These are phyloP conservation scores for Salix purpurea DNA, from an alignment of 345 rosid species.

Conservation along the genomic window DNA sequence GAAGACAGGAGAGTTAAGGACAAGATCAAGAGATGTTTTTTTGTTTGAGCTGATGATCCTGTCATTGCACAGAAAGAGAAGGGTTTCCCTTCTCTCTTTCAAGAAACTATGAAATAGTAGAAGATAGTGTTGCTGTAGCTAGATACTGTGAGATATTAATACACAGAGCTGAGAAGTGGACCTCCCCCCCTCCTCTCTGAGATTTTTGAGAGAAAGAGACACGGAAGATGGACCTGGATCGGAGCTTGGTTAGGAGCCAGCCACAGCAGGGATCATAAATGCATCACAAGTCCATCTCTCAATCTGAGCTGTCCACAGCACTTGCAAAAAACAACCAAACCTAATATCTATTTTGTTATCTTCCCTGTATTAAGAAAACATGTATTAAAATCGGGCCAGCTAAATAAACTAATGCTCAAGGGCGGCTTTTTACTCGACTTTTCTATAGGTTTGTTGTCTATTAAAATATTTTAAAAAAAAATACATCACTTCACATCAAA, in stretches of 20 bases:
- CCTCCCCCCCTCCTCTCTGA: background rate
- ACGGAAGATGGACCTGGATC: background rate
- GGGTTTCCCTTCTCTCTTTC: background rate
- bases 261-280: background rate
- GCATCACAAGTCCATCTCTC: conserved; percentile 1
- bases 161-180: background rate
- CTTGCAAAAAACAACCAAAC: background rate
- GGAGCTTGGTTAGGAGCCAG: background rate
- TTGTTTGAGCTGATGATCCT: background rate
- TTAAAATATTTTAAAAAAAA: too few species aligned
- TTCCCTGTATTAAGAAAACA: background rate
- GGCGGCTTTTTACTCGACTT: background rate
- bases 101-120: background rate
- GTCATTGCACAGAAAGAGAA: background rate
- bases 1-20: background rate
- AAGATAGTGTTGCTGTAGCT: background rate
- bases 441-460: too few species aligned
- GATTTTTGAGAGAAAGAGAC: background rate
- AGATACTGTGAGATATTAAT: background rate
- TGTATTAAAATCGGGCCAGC: background rate
- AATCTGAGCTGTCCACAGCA: conserved; percentile 8
- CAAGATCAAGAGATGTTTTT: conserved; percentile 3
- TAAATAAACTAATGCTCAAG: background rate
- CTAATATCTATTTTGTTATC: background rate
- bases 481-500: too few species aligned